phyloP scores from a whole-genome alignment of 768 basidiomycete genomes.

The Tephrocybe sp. region DNA sequence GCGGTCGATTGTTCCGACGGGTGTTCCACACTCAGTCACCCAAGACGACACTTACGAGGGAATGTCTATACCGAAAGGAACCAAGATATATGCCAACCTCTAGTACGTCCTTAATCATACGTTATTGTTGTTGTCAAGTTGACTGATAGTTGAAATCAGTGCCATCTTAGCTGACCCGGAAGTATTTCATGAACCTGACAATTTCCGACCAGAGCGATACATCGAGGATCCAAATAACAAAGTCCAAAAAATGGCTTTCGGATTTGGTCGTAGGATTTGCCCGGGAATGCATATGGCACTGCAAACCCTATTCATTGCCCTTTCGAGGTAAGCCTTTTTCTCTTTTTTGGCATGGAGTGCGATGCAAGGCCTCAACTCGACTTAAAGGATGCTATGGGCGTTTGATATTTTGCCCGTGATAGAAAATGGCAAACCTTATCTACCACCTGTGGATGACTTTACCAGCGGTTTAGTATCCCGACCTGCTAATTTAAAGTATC shows the following conservation, averaged over 20 bases:
- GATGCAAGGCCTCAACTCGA: neutral
- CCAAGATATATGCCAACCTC: conserved; percentile 37
- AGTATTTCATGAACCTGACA: conserved; percentile 30
- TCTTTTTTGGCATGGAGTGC: neutral
- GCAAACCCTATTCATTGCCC: conserved; percentile 30
- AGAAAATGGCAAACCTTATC: neutral
- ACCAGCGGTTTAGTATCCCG: conserved; percentile 6
- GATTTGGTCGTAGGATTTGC: conserved; percentile 40
- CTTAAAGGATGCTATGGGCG: conserved; percentile 30
- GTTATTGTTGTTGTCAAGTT: neutral
- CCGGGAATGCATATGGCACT: conserved; percentile 34
- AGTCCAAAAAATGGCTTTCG: conserved; percentile 32
- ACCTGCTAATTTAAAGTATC: conserved; percentile 6
- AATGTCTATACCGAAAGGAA: conserved; percentile 38
- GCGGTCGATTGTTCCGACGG: conserved; percentile 24
- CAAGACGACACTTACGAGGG: conserved; percentile 34
- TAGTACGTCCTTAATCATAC: conserved; percentile 18
- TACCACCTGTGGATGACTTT: conserved; percentile 8
- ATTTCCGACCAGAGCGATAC: conserved; percentile 40
- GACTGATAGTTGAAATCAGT: too few relatives aligned
- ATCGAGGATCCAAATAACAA: conserved; percentile 26
- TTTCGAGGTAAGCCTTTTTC: conserved; percentile 27
- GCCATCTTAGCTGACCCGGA: conserved; percentile 13
- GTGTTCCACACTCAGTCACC: conserved; percentile 34
- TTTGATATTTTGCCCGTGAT: conserved; percentile 28